phyloP scores from a whole-genome alignment of 1,284 basidiomycete genomes.

The Macrocystidia cucumis region DNA sequence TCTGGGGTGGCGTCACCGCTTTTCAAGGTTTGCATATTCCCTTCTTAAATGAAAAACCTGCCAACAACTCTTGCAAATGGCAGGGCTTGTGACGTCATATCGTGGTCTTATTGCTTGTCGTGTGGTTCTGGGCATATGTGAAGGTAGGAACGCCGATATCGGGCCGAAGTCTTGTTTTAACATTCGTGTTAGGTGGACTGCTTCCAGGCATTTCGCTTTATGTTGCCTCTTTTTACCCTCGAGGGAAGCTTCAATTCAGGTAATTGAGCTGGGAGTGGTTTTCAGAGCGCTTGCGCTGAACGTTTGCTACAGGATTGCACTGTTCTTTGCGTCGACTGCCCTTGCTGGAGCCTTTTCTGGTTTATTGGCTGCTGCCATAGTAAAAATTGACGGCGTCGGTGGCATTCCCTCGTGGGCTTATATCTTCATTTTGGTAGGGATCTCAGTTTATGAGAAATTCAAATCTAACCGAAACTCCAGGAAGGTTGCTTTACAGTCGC shows the following conservation, averaged over 20 bases:
- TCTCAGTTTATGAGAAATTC: no score
- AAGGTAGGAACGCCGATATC: no score
- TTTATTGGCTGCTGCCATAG: constrained; percentile 28
- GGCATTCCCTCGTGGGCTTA: constrained; percentile 33
- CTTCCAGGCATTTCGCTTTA: constrained; percentile 27
- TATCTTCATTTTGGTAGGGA: constrained; percentile 38
- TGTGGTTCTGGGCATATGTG: constrained; percentile 19
- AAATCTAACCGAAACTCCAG: no score
- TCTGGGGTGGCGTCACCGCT: constrained; percentile 19
- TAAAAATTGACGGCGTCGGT: constrained; percentile 27
- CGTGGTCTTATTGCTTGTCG: constrained; percentile 16
- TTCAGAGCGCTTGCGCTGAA: constrained; percentile 10
- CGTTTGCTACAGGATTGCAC: constrained; percentile 20
- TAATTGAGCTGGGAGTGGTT: neutral
- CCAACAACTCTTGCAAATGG: constrained; percentile 9
- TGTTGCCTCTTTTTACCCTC: constrained; percentile 23
- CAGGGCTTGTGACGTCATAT: constrained; percentile 19
- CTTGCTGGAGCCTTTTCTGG: constrained; percentile 28
- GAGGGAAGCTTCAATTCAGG: constrained; percentile 10
- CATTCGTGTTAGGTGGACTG: constrained; percentile 22
- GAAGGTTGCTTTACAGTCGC: constrained; percentile 35
- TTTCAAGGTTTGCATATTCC: neutral
- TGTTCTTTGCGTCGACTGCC: constrained; percentile 25
- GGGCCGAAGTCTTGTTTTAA: no score
- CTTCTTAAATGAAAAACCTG: constrained; percentile 11